Conservation (phyloP, 148 eudicot genomes). For the Rhododendron griersonianum region DNA sequence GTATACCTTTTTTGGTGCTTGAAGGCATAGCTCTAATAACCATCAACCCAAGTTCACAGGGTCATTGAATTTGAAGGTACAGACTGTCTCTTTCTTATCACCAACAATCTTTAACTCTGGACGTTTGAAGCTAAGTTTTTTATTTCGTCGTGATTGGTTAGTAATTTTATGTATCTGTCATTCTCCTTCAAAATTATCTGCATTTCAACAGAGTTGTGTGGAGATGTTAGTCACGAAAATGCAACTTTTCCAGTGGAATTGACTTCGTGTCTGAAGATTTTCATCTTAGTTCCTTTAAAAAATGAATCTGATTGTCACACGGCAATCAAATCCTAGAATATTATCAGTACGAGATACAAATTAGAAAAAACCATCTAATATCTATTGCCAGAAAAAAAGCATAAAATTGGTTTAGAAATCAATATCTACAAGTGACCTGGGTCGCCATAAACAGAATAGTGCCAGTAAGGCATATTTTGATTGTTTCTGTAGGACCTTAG, state of each 20-base stretch:
- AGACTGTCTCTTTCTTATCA: not conserved
- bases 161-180: not conserved
- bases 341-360: not conserved
- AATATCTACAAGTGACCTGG: not conserved
- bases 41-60: not conserved
- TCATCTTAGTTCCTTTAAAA: not conserved
- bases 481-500: not conserved
- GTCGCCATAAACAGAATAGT: not conserved
- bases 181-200: not conserved
- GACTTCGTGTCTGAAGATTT: not conserved
- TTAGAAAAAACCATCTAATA: not conserved
- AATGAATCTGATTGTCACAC: not conserved
- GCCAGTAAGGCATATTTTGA: not conserved
- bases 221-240: not conserved
- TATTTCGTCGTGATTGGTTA: not conserved
- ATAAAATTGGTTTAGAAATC: not conserved
- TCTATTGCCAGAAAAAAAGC: not conserved
- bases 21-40: not conserved
- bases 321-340: not conserved
- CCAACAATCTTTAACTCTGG: not conserved
- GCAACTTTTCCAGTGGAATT: not conserved
- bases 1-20: not conserved
- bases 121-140: not conserved
- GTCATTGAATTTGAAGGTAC: slow-evolving; percentile 1
- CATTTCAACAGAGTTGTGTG: not conserved